Evolutionary conservation across 78 protist genomes (phyloP), one percentile per base, ranked within the genome.

Genomic region (Polysphondylium violaceum): DNA sequence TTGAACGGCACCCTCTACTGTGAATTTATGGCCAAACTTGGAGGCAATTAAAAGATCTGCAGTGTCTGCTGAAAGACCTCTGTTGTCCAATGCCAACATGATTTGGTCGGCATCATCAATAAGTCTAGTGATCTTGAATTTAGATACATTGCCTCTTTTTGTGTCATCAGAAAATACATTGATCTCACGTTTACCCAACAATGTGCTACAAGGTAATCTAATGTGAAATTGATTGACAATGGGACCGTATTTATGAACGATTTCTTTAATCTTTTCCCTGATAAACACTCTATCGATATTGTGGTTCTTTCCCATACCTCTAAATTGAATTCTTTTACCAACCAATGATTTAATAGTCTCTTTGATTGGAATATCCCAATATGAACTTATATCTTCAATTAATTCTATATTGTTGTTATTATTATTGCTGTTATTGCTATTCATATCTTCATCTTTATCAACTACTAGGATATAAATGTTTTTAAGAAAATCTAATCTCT

Each of bases 81-180:
- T 31, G 25, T 83, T 69, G 63, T 83, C 91, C 14, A 83, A 36
- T 7, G 91, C 63, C 2, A 67, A 35, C 21, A 83, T 9, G 1
- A 83, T 83, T 43, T 83, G 91, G 53, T 83, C 91, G 2, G 91
- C 91, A 25, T 83, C 91, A 56, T 83, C 74, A 0, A 83, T 8
- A 12, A 69, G 17, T 69, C 91, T 77, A 12, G 79, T 69, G 17
- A 43, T 56, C 7, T 68, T 59, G 53, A 83, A 83, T 47, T 83
- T 83, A 9, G 91, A 69, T 11, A 83, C 74, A 25, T 58, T 67
- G 1, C 91, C 91, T 53, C 91, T 58, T 9, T 74, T 74, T 0
- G 91, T 69, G n/a, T 83, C 91, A 44, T 83, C 91, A 0, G 91
- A 83, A 21, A 83, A 65, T 17, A 83, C n/a, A 14, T 55, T 35